Base-by-base conservation (phyloP, 106 monocot species). In the Acorus calamus region DNA sequence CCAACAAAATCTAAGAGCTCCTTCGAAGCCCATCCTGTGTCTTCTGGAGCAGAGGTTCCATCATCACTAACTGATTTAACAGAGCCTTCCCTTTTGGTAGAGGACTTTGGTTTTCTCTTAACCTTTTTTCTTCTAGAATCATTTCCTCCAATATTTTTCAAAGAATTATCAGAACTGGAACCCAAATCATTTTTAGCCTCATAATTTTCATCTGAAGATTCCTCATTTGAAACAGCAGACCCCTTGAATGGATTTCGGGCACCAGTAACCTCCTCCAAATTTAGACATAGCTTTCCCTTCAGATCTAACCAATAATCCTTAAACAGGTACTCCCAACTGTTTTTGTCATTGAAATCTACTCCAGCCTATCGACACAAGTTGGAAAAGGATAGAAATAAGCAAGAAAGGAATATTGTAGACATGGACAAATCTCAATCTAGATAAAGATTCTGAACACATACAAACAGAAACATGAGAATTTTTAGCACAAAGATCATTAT, bases 221-320 rank as follows among this genome's bases (percentile, higher is more conserved):
- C 78, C 68, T 78, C 79, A 52, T 74, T 73, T 6, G 43, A 63
- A 54, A 42, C 11, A 5, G 55, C 44, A 62, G 64, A 62, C 56
- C 62, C 73, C 55, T 87, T 85, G 50, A 69, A 62, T 56, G 73
- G 78, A 64, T 64, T 74, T 72, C 71, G 80, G 71, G 85, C 87
- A 12, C 55, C 68, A 45, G 65, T 55, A 57, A 98, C 14, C 79
- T 98, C 98, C 47, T 98, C 98, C 5, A 81, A 65, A 43, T 83
- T 83, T 61, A 98, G 76, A 56, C 85, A 92, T 53, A 85, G 65
- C 49, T 86, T 98, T 66, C 14, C 61, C 63, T 88, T 98, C 71
- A 88, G 61, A 61, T 81, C 81, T 50, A 79, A 63, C 98, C 98
- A 98, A 60, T 92, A 98, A 68, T 92, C 98, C 73, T 88, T 98